phyloP scores from a whole-genome alignment of 208 protist species.

The Crithidia thermophila region DNA sequence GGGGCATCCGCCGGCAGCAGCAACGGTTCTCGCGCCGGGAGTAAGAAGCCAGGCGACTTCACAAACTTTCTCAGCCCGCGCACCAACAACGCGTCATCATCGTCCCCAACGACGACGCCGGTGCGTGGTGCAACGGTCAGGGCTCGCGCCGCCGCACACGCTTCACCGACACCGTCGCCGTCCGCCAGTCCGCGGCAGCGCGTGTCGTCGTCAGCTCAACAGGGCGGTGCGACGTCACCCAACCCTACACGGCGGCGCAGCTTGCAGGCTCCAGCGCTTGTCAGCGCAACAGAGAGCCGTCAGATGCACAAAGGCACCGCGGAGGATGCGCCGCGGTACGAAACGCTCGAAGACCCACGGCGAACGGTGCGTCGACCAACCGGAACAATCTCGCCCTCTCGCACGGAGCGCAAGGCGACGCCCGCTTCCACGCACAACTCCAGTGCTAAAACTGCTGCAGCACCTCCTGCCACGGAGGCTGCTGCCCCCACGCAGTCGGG shows the following conservation, averaged over 20 bases:
- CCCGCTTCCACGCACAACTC: no score
- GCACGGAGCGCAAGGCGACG: no score
- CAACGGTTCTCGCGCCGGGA: neutral
- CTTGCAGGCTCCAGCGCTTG: neutral
- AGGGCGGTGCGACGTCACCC: neutral
- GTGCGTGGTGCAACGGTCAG: neutral
- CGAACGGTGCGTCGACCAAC: neutral
- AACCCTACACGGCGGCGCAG: neutral
- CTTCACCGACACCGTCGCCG: conserved; percentile 1
- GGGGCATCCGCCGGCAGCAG: conserved; percentile 6
- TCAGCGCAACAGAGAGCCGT: neutral
- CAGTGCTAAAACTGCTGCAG: no score
- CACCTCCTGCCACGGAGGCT: no score
- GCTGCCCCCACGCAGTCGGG: no score
- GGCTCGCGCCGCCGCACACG: neutral
- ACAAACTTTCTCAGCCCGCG: neutral
- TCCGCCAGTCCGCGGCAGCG: neutral
- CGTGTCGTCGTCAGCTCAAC: neutral
- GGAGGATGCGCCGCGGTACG: neutral
- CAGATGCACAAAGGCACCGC: neutral
- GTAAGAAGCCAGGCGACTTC: conserved; percentile 1
- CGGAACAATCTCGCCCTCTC: neutral
- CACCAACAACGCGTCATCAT: neutral
- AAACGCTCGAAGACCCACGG: neutral
- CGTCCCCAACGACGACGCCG: neutral